phyloP scores from a whole-genome alignment of 306 rosid species.

The Datisca glomerata region DNA sequence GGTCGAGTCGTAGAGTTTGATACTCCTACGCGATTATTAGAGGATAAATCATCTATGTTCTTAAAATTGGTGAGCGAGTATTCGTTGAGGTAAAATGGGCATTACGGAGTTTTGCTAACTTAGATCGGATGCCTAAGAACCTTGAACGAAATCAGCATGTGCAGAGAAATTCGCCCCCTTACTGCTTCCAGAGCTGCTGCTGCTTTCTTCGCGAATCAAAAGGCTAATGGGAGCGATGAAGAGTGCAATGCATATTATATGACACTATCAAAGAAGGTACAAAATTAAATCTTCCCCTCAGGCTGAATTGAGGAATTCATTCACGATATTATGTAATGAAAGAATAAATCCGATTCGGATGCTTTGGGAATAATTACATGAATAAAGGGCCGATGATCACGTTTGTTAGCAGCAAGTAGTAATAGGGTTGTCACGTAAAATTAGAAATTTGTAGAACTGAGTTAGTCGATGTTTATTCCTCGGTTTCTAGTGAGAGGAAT shows the following conservation, averaged over 20 bases:
- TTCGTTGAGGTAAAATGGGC: constrained; percentile 61
- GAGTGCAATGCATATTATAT: constrained; percentile 11
- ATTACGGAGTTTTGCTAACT: constrained; percentile 37
- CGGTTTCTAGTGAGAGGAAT: constrained; percentile 23
- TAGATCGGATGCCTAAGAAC: constrained; percentile 20
- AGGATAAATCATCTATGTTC: constrained; percentile 86
- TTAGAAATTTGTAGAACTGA: constrained; percentile 26
- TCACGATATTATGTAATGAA: constrained; percentile 6
- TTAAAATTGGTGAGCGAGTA: constrained; percentile 74
- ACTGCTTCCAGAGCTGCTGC: constrained; percentile 20
- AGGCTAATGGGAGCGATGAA: constrained; percentile 10
- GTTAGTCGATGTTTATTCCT: constrained; percentile 26
- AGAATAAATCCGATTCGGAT: constrained; percentile 26
- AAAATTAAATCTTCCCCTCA: constrained; percentile 14
- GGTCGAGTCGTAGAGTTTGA: constrained; percentile 86
- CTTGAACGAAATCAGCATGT: constrained; percentile 20
- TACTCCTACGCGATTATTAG: constrained; percentile 58
- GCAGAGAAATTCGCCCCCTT: constrained; percentile 10
- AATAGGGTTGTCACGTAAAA: constrained; percentile 30
- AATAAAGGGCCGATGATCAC: constrained; percentile 18
- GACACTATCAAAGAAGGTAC: neutral
- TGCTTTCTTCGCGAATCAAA: constrained; percentile 13
- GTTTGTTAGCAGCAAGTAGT: constrained; percentile 18
- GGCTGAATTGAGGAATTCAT: constrained; percentile 23
- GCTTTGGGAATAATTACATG: constrained; percentile 21